phyloP scores from a whole-genome alignment of 306 rosid species.

The Cicer pinnatifidum region DNA sequence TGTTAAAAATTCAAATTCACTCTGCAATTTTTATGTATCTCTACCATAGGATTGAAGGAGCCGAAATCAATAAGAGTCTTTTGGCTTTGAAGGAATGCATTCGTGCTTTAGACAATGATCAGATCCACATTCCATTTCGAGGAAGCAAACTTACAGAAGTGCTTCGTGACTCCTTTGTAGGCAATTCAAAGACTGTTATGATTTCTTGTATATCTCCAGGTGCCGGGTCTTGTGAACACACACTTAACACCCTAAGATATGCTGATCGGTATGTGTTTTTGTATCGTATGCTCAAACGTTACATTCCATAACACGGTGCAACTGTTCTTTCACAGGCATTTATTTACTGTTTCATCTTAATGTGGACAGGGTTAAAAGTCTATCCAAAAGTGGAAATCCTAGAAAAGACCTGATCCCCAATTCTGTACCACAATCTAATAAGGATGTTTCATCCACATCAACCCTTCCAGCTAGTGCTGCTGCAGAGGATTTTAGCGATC shows the following conservation, averaged over 20 bases:
- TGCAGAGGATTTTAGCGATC: conserved; percentile 67
- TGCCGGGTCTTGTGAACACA: conserved; percentile 98
- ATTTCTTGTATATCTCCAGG: conserved; percentile 98
- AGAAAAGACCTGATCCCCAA: conserved; percentile 74
- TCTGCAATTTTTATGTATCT: conserved; percentile 24
- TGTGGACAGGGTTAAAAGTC: conserved; percentile 88
- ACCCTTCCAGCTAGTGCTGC: conserved; percentile 55
- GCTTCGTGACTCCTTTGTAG: conserved; percentile 98
- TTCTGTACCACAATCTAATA: conserved; percentile 59
- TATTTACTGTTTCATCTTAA: conserved; percentile 43
- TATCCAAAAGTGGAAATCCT: conserved; percentile 89
- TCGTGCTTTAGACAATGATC: conserved; percentile 97
- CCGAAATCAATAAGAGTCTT: conserved; percentile 97
- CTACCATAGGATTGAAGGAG: conserved; percentile 88
- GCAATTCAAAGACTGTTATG: conserved; percentile 97
- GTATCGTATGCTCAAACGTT: conserved; percentile 27
- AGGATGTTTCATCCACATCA: conserved; percentile 65
- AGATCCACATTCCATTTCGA: conserved; percentile 95
- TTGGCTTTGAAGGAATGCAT: conserved; percentile 98
- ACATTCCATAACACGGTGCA: conserved; percentile 9
- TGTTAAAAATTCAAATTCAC: conserved; percentile 33
- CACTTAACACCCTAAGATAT: conserved; percentile 92
- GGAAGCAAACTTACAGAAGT: conserved; percentile 99
- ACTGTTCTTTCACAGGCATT: conserved; percentile 16
- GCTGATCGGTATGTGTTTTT: conserved; percentile 78